A percentile compares a stretch with the other conserved stretches of the same genome.
These are phyloP conservation scores for Aspergillus sp. DNA, from an alignment of 2,329 filamentous ascomycete genomes.

Conservation along the genomic window DNA sequence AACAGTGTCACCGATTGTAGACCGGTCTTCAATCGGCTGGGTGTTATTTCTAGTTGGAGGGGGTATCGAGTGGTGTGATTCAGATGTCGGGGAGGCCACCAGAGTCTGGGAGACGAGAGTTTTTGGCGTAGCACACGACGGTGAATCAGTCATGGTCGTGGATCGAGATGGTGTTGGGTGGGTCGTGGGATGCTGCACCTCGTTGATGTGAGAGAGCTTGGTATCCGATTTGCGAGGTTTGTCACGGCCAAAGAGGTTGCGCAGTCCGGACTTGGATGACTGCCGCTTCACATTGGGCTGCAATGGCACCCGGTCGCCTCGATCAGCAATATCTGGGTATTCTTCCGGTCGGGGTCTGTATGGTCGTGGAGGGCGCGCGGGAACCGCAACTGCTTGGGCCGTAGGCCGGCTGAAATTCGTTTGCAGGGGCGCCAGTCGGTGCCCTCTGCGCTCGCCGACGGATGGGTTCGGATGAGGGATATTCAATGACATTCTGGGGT, in stretches of 20 bases:
- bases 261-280: slow-evolving; percentile 37
- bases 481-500: slow-evolving; percentile 15
- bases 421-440: slow-evolving; percentile 35
- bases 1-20: slow-evolving; percentile 24
- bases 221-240: slow-evolving; percentile 31
- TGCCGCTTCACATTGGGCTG: slow-evolving; percentile 32
- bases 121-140: slow-evolving; percentile 22
- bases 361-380: slow-evolving; percentile 15
- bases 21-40: slow-evolving; percentile 21
- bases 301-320: slow-evolving; percentile 32
- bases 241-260: slow-evolving; percentile 36
- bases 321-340: slow-evolving; percentile 24
- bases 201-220: slow-evolving; percentile 34
- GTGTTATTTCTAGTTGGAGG: neutral
- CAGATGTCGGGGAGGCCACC: slow-evolving; percentile 21
- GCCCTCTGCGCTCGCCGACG: slow-evolving; percentile 38
- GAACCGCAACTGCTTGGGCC: slow-evolving; percentile 14
- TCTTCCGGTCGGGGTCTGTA: slow-evolving; percentile 35
- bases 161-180: slow-evolving; percentile 10
- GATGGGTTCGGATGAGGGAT: slow-evolving; percentile 22
- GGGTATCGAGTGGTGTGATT: slow-evolving; percentile 6
- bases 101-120: slow-evolving; percentile 26
- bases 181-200: slow-evolving; percentile 21
- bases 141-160: slow-evolving; percentile 25
- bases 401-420: slow-evolving; percentile 36